Base-by-base conservation (phyloP, 1,284 basidiomycete species). In the Leccinum pallidistipes region DNA sequence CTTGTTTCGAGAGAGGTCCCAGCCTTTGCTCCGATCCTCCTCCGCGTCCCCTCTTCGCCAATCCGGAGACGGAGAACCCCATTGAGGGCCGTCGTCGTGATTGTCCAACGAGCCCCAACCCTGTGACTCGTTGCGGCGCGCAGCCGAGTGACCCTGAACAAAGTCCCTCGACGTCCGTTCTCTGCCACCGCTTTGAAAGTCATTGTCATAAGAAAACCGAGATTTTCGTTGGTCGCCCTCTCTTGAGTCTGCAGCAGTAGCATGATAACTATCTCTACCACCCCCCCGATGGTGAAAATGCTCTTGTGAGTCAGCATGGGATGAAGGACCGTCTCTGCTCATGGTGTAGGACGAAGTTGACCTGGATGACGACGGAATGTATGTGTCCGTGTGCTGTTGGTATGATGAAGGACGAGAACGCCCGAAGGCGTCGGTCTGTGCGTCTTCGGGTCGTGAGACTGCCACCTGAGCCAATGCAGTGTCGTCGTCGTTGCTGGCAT, bases 251-350 rank as follows among this genome's bases (percentile, higher is more conserved):
- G 71, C 11, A 55, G 71, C 60, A 29, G 72, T 59, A 24, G 72
- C 68, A 60, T 83, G 81, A 67, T 82, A 81, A 61, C 78, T 81
- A 62, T 83, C 83, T 71, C 83, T 81, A 60, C 82, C 77, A 59
- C 75, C 70, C 55, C 75, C 70, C 55, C 79, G 81, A 74, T 78
- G 69, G 66, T 81, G 81, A 62, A 85, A 84, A 64, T 81, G 81
- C 68, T 86, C 83, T 64, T 80, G 80, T 54, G 78, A 65, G 65
- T 83, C 82, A 68, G 78, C 80, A 65, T 81, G 81, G 64, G 83
- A 81, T 21, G 83, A 79, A 60, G 81, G 75, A 14, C 77, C 74
- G 59, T 85, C 85, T 69, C 81, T 79, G 69, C 73, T 81, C 70
- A 79, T 78, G 66, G 81, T 82, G 65, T 78, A 75, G 5, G 57